Base-by-base conservation (phyloP, 106 monocot genomes). In the Dendrobium chrysotoxum region DNA sequence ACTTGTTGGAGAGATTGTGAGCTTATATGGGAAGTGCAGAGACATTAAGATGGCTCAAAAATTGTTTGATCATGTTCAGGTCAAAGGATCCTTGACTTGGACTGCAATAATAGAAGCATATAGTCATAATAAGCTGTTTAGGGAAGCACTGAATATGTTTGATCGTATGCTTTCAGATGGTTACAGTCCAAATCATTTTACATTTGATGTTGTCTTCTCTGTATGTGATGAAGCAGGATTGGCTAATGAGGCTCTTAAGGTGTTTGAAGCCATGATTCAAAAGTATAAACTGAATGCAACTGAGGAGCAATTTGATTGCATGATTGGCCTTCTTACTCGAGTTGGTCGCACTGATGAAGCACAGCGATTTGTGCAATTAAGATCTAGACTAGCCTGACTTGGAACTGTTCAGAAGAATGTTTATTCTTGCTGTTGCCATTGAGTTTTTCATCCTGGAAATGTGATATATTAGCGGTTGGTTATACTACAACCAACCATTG, bases 141-240 rank as follows among this genome's bases (percentile, higher is more conserved):
- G 40, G 67, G 87, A 92, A 80, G 92, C 92, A 31, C 53, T 89
- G 20, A 17, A 81, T 53, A 83, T 92, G 28, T 88, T 89, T 71
- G 72, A 87, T 41, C 54, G 46, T 68, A 87, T 92, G 87, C 47
- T 86, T 53, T 84, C 70, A 21, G 77, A 79, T 67, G 86, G 88
- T 21, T 92, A 86, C 41, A 21, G 83, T 71, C 96, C 96, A 40
- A 94, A 89, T 53, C 82, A 87, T 46, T 90, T 81, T 86, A 94
- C 87, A 9, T 94, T 97, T 67, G 85, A 94, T 81, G 83, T 75
- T 10, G 79, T 89, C 35, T 76, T 97, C 42, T 82, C 64, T 11
- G 75, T 97, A 67, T 94, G 92, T 77, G 80, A 89, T 11, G 71
- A 71, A 28, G 92, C 80, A 15, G 86, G 81, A n/a, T 81, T 81